Evolutionary conservation across 768 basidiomycete genomes (phyloP).

Genomic region (Kwoniella sp.): DNA sequence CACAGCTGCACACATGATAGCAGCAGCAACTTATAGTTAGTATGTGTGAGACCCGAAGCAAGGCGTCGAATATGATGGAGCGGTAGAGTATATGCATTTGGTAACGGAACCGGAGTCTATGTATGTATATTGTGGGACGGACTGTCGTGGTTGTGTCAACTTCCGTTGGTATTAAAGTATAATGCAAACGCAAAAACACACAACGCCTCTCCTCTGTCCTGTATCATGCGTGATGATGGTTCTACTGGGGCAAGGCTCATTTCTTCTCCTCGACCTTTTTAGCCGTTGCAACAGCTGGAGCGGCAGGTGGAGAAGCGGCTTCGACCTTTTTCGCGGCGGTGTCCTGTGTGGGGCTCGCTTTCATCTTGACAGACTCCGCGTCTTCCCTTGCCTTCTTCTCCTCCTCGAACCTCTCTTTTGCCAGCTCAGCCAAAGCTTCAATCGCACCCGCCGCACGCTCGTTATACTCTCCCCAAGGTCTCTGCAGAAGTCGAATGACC

Average conservation of each 20-base stretch:
- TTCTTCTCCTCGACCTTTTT: not conserved
- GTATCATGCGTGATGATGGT: too few relatives aligned
- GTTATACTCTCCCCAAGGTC: slow-evolving; percentile 43
- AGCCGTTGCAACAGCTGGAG: not conserved
- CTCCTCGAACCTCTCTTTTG: slow-evolving; percentile 31
- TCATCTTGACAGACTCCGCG: not conserved
- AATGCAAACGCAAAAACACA: too few relatives aligned
- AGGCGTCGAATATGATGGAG: too few relatives aligned
- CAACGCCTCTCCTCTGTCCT: too few relatives aligned
- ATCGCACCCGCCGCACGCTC: slow-evolving; percentile 41
- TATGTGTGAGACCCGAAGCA: too few relatives aligned
- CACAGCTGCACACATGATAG: too few relatives aligned
- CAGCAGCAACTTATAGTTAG: too few relatives aligned
- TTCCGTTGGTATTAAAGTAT: too few relatives aligned
- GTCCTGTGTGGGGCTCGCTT: not conserved
- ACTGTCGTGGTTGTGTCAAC: too few relatives aligned
- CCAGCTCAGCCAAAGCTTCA: slow-evolving; percentile 32
- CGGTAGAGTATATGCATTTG: too few relatives aligned
- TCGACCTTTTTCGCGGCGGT: not conserved
- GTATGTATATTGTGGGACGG: too few relatives aligned
- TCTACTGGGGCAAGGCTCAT: not conserved
- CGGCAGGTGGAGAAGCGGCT: not conserved
- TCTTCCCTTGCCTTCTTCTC: slow-evolving; percentile 23
- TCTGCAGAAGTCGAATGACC: slow-evolving; percentile 40
- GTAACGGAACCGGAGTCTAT: too few relatives aligned